Evolutionary conservation across 2,329 filamentous ascomycete species (phyloP).

Genomic region (Periconia macrospinosa): DNA sequence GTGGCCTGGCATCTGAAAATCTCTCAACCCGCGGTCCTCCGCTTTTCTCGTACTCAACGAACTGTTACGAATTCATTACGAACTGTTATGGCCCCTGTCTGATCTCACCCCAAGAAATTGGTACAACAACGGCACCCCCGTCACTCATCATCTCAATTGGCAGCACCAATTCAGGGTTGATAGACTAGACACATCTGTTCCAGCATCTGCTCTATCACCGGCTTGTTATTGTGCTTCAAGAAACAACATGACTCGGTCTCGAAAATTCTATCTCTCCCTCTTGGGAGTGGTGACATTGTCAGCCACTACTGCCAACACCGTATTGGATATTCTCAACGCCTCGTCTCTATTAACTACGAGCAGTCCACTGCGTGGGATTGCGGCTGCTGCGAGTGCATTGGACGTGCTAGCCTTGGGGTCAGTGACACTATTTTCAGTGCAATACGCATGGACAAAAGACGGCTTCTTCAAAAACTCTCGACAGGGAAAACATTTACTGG

Average conservation of each 20-base stretch:
- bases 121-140: neutral
- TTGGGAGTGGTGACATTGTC: conserved; percentile 37
- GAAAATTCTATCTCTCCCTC: conserved; percentile 34
- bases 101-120: neutral
- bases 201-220: too few species aligned
- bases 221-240: too few species aligned
- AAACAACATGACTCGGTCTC: conserved; percentile 22
- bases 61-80: neutral
- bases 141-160: neutral
- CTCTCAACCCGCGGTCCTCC: conserved; percentile 19
- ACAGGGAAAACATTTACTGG: conserved; percentile 20
- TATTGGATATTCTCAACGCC: conserved; percentile 41
- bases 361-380: conserved; percentile 26
- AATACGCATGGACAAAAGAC: conserved; percentile 33
- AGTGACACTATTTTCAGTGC: conserved; percentile 30
- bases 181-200: too few species aligned
- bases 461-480: conserved; percentile 21
- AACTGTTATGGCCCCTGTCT: conserved; percentile 3
- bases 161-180: too few species aligned
- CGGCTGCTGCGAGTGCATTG: conserved; percentile 35
- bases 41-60: conserved; percentile 1
- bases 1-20: conserved; percentile 25
- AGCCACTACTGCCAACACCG: conserved; percentile 38
- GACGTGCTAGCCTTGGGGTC: conserved; percentile 32
- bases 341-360: conserved; percentile 29